Base-by-base conservation (phyloP, 2,329 filamentous ascomycete species). In the Ceratocystis colombiana region DNA sequence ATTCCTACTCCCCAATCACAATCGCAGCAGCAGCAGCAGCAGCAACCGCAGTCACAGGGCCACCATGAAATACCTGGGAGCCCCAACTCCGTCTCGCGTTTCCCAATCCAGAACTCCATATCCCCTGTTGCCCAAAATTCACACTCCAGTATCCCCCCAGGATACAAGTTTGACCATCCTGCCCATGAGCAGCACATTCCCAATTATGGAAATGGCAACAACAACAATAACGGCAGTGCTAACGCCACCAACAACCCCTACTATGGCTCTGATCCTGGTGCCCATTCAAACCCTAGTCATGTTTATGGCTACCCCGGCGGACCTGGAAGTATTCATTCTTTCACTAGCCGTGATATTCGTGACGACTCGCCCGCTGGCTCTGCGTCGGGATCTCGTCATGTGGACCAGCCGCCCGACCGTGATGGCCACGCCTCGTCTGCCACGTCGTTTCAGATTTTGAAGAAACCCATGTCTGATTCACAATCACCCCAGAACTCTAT, bases 381-480 rank as follows among this genome's bases (percentile, higher is more conserved):
- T 64, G 69, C 75, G 44, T 73, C 76, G 33, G 64, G 64, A 62
- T 66, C 64, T 25, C 67, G 64, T 50, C 64, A 53, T 41, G 62
- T 64, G 15, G 67, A 66, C 37, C 67, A 66, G 15, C 67, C 62
- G 33, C 67, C 62, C 33, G 67, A 68, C 62, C 67, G 67, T 50
- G 67, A 68, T 77, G 37, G 71, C 73, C 5, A 69, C 72, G 5
- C 70, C 73, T 5, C 74, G 37, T 72, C 74, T 30, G 72, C 73
- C 64, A 73, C 76, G 25, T 72, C 75, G 55, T 76, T 80, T 67
- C 79, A 82, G 70, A 78, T 81, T 66, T 72, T 82, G 30, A 82
- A 82, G 73, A 84, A 83, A 73, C 76, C 77, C 20, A 73, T 74
- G 64, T 66, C 72, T 70, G 69, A 72, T 68, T 76, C 76, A 65